Base-by-base conservation (phyloP, 2,329 filamentous ascomycete species). In the Scleromitrula shiraiana region DNA sequence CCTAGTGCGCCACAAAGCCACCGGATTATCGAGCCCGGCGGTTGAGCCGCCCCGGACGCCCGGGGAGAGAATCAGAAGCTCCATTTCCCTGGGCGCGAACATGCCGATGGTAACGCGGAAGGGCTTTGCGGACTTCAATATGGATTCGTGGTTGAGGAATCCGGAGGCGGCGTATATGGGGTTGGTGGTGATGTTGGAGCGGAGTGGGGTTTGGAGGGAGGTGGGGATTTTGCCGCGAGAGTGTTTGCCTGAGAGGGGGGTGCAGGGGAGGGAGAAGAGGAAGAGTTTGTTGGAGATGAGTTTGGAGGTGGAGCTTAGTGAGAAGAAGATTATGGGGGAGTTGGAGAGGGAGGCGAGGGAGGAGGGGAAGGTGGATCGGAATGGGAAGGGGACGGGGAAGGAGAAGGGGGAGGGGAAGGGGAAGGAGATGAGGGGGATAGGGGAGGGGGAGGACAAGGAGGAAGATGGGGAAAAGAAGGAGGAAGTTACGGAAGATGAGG, bases 61-160 rank as follows among this genome's bases (percentile, higher is more conserved):
- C 2, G 51, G 52, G 2, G 41, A 41, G 3, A 33, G 51, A 15
- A 51, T 56, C 14, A 39, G 53, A 12, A 50, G 55, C 2, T 51
- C 51, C 1, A 50, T 56, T 20, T 52, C 45, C 6, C 50, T 55
- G n/a, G 52, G 52, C 3, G 52, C 56, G 3, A 58, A 59, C 12
- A 60, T 58, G 57, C 57, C 57, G 54, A 74, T 82, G 44, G 75
- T 78, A 1, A 65, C 81, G 4, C 68, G 80, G 24, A 80, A 77
- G 56, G 76, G 80, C 52, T 82, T 82, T 59, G 78, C 82, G 43
- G 82, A 78, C 62, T 44, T 55, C 2, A 50, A 47, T 23, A 44
- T 46, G 1, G 51, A 54, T 19, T 51, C 56, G 32, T 55, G 56
- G 30, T 20, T 58, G 20, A 49, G 45, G n/a, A 52, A 56, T 45